phyloP scores from a whole-genome alignment of 768 basidiomycete species.

The Leccinum uliginosum region DNA sequence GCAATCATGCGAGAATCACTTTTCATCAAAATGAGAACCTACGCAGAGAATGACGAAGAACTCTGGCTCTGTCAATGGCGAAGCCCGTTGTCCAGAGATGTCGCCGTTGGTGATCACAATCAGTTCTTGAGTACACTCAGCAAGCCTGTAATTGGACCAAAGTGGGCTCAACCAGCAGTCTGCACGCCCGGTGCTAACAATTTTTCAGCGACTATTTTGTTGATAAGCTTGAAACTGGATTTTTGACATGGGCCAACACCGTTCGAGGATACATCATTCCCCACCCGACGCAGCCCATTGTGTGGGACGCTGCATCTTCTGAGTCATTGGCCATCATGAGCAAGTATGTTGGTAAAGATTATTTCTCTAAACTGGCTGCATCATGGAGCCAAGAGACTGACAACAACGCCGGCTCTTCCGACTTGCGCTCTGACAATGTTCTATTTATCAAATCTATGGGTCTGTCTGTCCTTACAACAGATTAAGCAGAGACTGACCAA shows the following conservation, averaged over 20 bases:
- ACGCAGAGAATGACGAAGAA: slow-evolving; percentile 56
- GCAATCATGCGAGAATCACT: slow-evolving; percentile 63
- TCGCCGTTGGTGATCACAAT: slow-evolving; percentile 46
- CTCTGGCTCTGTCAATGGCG: slow-evolving; percentile 73
- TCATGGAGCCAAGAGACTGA: slow-evolving; percentile 83
- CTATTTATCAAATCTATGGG: slow-evolving; percentile 47
- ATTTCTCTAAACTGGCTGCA: slow-evolving; percentile 54
- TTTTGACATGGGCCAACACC: slow-evolving; percentile 65
- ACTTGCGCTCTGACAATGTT: slow-evolving; percentile 53
- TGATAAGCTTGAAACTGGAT: slow-evolving; percentile 76
- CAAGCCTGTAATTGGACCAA: slow-evolving; percentile 32
- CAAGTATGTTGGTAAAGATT: slow-evolving; percentile 43
- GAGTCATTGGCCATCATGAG: slow-evolving; percentile 50
- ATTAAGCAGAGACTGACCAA: slow-evolving; percentile 35
- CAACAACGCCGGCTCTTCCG: slow-evolving; percentile 45
- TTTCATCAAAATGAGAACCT: slow-evolving; percentile 73
- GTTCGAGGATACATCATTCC: slow-evolving; percentile 56
- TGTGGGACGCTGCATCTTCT: slow-evolving; percentile 55
- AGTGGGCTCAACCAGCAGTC: slow-evolving; percentile 26
- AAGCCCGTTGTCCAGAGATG: slow-evolving; percentile 51
- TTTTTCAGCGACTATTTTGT: slow-evolving; percentile 45
- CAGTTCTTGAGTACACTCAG: slow-evolving; percentile 48
- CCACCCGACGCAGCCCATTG: slow-evolving; percentile 28
- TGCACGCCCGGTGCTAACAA: not conserved
- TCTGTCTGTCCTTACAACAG: slow-evolving; percentile 32